These are phyloP conservation scores for Salix viminalis DNA, from an alignment of 345 rosid genomes.

Conservation along the genomic window DNA sequence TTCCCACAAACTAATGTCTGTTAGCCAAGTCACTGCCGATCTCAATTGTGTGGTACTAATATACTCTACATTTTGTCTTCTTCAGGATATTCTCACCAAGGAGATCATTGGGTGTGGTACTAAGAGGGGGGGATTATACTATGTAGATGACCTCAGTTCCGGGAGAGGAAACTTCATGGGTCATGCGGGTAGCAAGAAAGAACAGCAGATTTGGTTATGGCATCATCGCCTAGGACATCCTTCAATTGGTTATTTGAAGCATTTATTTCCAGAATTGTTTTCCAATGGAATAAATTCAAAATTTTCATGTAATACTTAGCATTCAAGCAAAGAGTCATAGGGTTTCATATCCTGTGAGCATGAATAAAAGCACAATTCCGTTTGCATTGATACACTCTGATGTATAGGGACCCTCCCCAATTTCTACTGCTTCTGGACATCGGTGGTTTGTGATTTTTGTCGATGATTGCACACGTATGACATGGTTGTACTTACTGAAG, in stretches of 20 bases:
- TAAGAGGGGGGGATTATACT: background rate
- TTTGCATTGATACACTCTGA: background rate
- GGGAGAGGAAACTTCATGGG: background rate
- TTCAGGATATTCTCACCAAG: background rate
- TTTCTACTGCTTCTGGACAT: background rate
- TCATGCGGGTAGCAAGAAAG: background rate
- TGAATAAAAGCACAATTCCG: background rate
- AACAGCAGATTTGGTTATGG: background rate
- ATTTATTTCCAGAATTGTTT: background rate
- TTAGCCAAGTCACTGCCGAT: background rate
- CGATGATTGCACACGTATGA: constrained; percentile 11
- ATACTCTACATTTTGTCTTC: background rate
- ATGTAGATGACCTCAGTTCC: background rate
- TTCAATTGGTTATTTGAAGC: background rate
- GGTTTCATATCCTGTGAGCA: background rate
- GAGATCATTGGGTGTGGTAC: too few species aligned
- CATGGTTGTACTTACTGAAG: background rate
- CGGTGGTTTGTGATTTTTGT: constrained; percentile 1
- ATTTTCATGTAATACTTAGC: background rate
- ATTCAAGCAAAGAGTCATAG: background rate
- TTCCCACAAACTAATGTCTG: background rate
- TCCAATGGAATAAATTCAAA: background rate
- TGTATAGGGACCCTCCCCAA: background rate
- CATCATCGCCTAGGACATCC: background rate
- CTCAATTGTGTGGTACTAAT: background rate